Evolutionary conservation across 306 rosid genomes (phyloP).

Genomic region (Aeschynomene evenia): DNA sequence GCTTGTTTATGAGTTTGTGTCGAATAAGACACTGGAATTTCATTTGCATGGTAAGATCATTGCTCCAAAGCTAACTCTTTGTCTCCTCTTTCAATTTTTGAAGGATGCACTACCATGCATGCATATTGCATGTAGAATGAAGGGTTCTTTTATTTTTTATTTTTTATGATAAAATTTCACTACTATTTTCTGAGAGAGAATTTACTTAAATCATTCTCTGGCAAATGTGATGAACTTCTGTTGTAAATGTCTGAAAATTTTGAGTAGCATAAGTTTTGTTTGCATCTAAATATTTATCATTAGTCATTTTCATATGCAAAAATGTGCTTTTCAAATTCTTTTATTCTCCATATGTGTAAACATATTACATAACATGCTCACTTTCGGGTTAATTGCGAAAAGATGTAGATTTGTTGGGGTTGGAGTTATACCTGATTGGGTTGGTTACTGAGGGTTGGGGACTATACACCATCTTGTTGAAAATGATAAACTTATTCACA

Average conservation of each 20-base stretch:
- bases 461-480: background rate
- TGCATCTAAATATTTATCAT: background rate
- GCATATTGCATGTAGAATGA: background rate
- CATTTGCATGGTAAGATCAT: slow-evolving; percentile 55
- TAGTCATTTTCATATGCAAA: background rate
- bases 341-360: background rate
- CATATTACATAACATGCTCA: background rate
- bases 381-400: background rate
- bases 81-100: background rate
- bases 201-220: background rate
- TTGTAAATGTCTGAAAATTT: background rate
- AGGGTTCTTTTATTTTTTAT: background rate
- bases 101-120: background rate
- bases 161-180: background rate
- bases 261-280: background rate
- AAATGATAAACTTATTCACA: background rate
- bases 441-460: background rate
- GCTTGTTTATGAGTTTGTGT: slow-evolving; percentile 65
- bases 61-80: background rate
- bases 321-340: background rate
- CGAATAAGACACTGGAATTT: slow-evolving; percentile 52
- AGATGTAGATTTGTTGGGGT: background rate
- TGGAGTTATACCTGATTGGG: background rate
- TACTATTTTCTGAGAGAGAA: background rate
- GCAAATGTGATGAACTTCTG: background rate